Evolutionary conservation across 2,329 filamentous ascomycete species (phyloP), one percentile per base, ranked within the genome.

Genomic region (Alternaria sp.): DNA sequence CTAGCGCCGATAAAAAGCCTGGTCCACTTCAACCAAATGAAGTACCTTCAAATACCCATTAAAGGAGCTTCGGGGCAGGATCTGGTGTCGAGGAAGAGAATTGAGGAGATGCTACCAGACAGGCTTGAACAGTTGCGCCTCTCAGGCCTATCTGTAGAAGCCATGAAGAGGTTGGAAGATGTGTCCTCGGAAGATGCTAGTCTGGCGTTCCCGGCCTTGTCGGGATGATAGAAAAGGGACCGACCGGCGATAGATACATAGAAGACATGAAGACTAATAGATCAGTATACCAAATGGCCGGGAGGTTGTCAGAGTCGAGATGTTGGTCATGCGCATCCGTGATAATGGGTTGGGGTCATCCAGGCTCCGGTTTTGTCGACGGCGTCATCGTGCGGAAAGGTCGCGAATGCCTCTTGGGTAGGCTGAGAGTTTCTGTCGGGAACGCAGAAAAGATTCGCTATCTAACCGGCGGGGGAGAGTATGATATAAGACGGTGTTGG

Each of bases 401-500:
- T 44, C 23, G 37, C 12, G 21, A 28, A 15, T 8, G 6, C 7
- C 8, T 53, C 30, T 9, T 53, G 14, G 30, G 20, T 9, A 41
- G 14, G 20, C 14, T 41, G 30, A 9, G 5, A 41, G 14, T 23
- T 41, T 47, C n/a, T n/a, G 30, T 53, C 30, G 49, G 23, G 49
- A 41, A 20, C 15, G 12, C 20, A 25, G 20, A 11, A 41, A 53
- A 3, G 10, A 6, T 7, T 21, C 8, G 21, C 18, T n/a, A 51
- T 21, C 18, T 23, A 9, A 15, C 51, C 30, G 45, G 37, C 23
- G 57, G 61, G 58, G 53, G 5, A 41, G 15, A 30, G 26, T 37
- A 11, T 46, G 21, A 56, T 63, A 63, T 60, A 56, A 41, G 45
- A 56, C 57, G 61, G 61, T 63, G 50, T 55, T 63, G 33, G 47